A percentile compares a stretch with the other conserved stretches of the same genome.
These are phyloP conservation scores for Acanthamoeba lenticulata DNA, from an alignment of 208 protist species.

Conservation along the genomic window DNA sequence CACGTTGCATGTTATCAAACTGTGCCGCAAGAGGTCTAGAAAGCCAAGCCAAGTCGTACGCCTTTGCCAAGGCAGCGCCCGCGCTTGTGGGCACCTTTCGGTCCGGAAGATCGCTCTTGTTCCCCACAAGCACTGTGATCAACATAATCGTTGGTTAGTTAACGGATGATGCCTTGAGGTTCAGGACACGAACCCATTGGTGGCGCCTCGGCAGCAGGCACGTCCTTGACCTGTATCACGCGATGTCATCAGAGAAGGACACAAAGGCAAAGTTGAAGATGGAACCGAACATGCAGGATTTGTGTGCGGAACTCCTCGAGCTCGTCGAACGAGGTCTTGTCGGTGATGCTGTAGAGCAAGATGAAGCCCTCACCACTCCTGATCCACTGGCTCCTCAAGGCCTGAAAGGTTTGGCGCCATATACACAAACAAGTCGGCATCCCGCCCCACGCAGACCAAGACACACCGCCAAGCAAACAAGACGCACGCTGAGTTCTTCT, in stretches of 20 bases:
- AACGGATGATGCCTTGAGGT: too few relatives aligned
- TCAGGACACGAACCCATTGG: too few relatives aligned
- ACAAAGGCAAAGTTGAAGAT: too few relatives aligned
- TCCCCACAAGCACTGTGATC: slow-evolving; percentile 78
- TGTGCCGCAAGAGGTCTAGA: slow-evolving; percentile 77
- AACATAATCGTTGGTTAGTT: too few relatives aligned
- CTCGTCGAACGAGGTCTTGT: slow-evolving; percentile 84
- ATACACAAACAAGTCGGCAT: not conserved
- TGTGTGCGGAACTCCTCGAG: slow-evolving; percentile 66
- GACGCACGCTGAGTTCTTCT: slow-evolving; percentile 16
- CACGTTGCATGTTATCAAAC: slow-evolving; percentile 74
- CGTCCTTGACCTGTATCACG: not conserved
- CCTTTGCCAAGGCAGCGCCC: slow-evolving; percentile 81
- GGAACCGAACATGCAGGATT: slow-evolving; percentile 4
- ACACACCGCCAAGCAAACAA: not conserved
- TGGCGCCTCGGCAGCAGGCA: not conserved
- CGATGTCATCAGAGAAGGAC: too few relatives aligned
- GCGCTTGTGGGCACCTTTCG: slow-evolving; percentile 77
- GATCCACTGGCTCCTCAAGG: slow-evolving; percentile 43
- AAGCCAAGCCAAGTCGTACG: slow-evolving; percentile 45
- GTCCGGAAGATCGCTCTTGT: slow-evolving; percentile 86
- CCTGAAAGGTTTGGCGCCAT: not conserved
- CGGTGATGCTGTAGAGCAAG: slow-evolving; percentile 83
- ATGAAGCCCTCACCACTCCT: slow-evolving; percentile 85
- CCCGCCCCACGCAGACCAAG: not conserved